Conservation (phyloP, 2,329 filamentous ascomycete species). For the Corynespora cassiicola region DNA sequence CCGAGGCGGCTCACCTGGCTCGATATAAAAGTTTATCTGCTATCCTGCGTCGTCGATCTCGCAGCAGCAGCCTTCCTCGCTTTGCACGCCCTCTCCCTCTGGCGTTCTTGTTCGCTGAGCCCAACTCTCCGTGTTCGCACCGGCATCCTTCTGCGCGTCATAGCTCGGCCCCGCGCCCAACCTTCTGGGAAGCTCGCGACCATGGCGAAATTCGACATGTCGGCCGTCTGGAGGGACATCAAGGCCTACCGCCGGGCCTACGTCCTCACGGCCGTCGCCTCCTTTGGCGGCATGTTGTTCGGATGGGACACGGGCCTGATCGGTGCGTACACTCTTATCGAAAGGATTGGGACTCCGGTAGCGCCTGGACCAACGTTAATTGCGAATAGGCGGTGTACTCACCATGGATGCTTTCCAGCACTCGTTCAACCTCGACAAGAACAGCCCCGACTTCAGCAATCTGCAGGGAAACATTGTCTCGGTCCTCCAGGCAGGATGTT, state of each 20-base stretch:
- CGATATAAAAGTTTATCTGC: no score
- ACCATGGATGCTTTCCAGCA: slow-evolving; percentile 53
- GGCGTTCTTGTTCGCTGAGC: not conserved
- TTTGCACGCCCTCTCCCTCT: not conserved
- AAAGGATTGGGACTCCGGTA: not conserved
- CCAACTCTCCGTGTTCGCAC: no score
- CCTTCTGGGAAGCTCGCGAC: slow-evolving; percentile 5
- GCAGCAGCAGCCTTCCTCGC: no score
- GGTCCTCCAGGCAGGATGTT: slow-evolving; percentile 53
- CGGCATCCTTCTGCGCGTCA: no score
- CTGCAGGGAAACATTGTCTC: slow-evolving; percentile 54
- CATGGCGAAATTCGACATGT: slow-evolving; percentile 42
- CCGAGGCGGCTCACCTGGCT: no score
- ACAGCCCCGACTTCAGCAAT: slow-evolving; percentile 42
- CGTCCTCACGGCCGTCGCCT: slow-evolving; percentile 49
- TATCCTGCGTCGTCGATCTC: no score
- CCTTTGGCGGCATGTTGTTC: slow-evolving; percentile 51
- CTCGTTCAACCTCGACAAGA: slow-evolving; percentile 45
- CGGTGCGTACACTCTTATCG: slow-evolving; percentile 25
- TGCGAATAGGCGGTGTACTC: slow-evolving; percentile 43
- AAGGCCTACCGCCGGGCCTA: slow-evolving; percentile 50
- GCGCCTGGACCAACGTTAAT: slow-evolving; percentile 3
- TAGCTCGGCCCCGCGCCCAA: no score
- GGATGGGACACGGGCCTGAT: slow-evolving; percentile 47
- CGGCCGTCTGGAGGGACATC: slow-evolving; percentile 45